Base-by-base conservation (phyloP, 2,329 filamentous ascomycete species). In the Colletotrichum noveboracense region DNA sequence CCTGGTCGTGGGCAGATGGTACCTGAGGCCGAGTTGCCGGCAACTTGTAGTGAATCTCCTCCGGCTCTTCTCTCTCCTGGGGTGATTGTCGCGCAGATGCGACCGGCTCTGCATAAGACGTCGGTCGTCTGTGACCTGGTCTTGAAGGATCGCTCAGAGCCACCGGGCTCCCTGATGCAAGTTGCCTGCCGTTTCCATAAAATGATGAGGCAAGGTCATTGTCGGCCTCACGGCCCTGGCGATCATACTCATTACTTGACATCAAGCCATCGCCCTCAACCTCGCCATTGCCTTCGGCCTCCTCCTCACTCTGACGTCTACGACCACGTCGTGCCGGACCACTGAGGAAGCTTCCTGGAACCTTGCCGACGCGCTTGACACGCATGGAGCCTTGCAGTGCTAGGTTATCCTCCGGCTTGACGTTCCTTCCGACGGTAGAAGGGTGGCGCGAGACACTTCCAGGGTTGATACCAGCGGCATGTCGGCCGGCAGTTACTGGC, bases 311-410 rank as follows among this genome's bases (percentile, higher is more conserved):
- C 79, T 90, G 90, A 74, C 92, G 87, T 78, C 93, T 89, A 76
- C 94, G 90, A 30, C 94, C 95, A 78, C 95, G 89, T 70, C 95
- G 91, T 24, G 95, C 94, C 32, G 95, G 95, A 1, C 94, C 95
- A 79, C 94, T 95, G 26, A 97, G 87, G 78, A 96, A 96, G 75
- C 92, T 94, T 2, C 95, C 95, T 4, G 93, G 91, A 9, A 94
- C 88, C 83, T 95, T 94, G 18, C 93, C 93, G 16, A 95, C 91
- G 76, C 94, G 89, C 85, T 96, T 96, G 74, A 96, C 88, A 7
- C 95, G 91, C 88, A 96, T 91, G 1, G 95, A 95, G 79, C 93
- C 93, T 76, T 95, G 94, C 3, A 92, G 86, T 16, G 91, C 93
- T 38, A 86, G 85, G 38, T 94, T 92, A 28, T 96, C 93, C 4